A percentile compares a stretch with the other conserved stretches of the same genome.
These are phyloP conservation scores for Colletotrichum sp. DNA, from an alignment of 2,329 filamentous ascomycete species.

Conservation along the genomic window DNA sequence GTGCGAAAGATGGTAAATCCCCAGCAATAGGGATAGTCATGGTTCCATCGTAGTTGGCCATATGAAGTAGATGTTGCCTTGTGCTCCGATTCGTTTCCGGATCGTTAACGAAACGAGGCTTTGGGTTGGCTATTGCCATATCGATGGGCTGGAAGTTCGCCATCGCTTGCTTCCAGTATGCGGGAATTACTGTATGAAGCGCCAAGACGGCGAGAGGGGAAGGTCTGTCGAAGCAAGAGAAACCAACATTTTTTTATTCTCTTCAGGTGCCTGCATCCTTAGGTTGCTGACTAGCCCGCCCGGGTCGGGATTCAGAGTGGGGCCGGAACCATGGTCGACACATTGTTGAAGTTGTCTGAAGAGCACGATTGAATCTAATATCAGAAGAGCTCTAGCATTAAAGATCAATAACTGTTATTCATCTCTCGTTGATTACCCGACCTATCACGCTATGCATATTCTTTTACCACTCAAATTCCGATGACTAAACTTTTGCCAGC, in stretches of 20 bases:
- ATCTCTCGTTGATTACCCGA: not conserved
- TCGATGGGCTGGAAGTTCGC: conserved; percentile 10
- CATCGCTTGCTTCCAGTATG: not conserved
- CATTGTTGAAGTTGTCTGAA: not conserved
- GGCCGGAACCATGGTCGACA: not conserved
- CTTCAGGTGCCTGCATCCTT: not conserved
- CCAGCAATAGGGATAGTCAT: conserved; percentile 27
- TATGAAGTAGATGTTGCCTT: conserved; percentile 5
- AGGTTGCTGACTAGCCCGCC: not conserved
- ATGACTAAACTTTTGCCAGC: not conserved
- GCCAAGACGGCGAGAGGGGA: not conserved
- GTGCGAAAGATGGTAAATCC: conserved; percentile 27
- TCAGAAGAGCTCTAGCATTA: not conserved
- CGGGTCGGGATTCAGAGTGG: not conserved
- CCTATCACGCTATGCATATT: not conserved
- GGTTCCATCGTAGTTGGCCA: conserved; percentile 23
- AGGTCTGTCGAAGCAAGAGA: not conserved
- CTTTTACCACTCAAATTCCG: not conserved
- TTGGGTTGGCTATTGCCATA: conserved; percentile 21
- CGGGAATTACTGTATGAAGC: not conserved
- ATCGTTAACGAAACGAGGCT: conserved; percentile 14
- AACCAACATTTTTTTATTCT: not conserved
- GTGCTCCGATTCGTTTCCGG: conserved; percentile 6
- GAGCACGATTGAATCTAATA: not conserved
- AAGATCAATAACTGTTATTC: not conserved